phyloP scores from a whole-genome alignment of 129 eudicot species.

The Chrysanthemum makinoi region DNA sequence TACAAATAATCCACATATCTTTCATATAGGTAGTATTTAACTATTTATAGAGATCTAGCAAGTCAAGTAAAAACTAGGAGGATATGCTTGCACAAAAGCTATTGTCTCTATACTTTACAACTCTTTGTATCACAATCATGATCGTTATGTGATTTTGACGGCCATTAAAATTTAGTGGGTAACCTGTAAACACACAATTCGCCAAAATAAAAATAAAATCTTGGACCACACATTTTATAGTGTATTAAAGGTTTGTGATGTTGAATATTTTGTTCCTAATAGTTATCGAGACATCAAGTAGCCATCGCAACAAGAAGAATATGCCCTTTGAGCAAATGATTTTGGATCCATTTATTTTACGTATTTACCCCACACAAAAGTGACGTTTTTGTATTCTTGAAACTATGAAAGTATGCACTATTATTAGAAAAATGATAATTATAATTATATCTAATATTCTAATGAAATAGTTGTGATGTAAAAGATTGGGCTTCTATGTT shows the following conservation, averaged over 20 bases:
- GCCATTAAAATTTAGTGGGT: constrained; percentile 24
- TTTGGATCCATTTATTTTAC: not conserved
- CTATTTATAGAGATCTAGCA: not conserved
- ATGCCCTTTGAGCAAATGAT: not conserved
- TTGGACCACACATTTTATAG: constrained; percentile 30
- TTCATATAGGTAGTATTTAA: not conserved
- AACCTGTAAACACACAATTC: constrained; percentile 10
- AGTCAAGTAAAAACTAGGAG: not conserved
- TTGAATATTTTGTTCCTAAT: constrained; percentile 8
- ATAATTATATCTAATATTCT: too few species aligned
- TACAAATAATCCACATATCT: not conserved
- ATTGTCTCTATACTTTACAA: not conserved
- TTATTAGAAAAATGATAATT: too few species aligned
- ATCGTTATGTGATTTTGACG: constrained; percentile 18
- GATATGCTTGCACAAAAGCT: constrained; percentile 4
- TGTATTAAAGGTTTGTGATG: constrained; percentile 22
- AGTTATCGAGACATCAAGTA: not conserved
- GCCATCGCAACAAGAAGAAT: constrained; percentile 9
- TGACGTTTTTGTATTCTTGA: too few species aligned
- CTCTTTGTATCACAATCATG: constrained; percentile 13
- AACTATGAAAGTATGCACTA: too few species aligned
- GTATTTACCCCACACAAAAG: too few species aligned
- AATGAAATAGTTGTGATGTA: too few species aligned
- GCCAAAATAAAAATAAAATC: not conserved
- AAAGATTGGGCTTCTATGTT: too few species aligned